Evolutionary conservation across 257 asterid species (phyloP).

Genomic region (Ocimum tenuiflorum): DNA sequence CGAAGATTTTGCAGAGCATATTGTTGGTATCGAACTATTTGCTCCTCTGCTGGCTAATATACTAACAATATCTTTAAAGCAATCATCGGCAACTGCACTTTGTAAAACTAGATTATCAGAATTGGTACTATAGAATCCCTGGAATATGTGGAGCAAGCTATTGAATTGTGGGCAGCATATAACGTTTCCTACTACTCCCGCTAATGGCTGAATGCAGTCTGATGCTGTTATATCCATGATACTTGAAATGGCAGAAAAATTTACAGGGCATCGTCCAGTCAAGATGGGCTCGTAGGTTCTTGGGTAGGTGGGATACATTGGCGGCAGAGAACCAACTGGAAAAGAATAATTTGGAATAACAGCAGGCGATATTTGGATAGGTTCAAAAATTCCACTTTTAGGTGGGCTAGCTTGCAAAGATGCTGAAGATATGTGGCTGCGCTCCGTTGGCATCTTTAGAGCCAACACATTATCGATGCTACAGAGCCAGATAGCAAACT

Average conservation of each 20-base stretch:
- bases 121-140: constrained; percentile 63
- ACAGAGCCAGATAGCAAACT: constrained; percentile 59
- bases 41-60: constrained; percentile 93
- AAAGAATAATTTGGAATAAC: constrained; percentile 67
- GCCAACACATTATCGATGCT: constrained; percentile 49
- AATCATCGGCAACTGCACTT: constrained; percentile 77
- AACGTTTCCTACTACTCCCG: constrained; percentile 75
- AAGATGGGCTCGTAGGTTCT: constrained; percentile 77
- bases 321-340: constrained; percentile 65
- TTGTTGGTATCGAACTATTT: constrained; percentile 60
- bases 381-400: constrained; percentile 55
- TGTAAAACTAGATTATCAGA: constrained; percentile 66
- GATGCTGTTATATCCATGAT: constrained; percentile 79
- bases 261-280: constrained; percentile 92
- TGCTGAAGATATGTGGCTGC: constrained; percentile 34
- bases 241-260: constrained; percentile 69
- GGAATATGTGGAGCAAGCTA: constrained; percentile 92
- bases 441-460: constrained; percentile 29
- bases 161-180: constrained; percentile 92
- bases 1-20: constrained; percentile 65
- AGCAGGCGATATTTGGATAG: constrained; percentile 85
- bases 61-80: constrained; percentile 93
- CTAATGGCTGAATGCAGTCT: constrained; percentile 73
- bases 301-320: constrained; percentile 87
- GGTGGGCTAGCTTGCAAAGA: constrained; percentile 63